These are phyloP conservation scores for Quambalaria eucalypti DNA, from an alignment of 1,284 basidiomycete genomes.

Conservation along the genomic window DNA sequence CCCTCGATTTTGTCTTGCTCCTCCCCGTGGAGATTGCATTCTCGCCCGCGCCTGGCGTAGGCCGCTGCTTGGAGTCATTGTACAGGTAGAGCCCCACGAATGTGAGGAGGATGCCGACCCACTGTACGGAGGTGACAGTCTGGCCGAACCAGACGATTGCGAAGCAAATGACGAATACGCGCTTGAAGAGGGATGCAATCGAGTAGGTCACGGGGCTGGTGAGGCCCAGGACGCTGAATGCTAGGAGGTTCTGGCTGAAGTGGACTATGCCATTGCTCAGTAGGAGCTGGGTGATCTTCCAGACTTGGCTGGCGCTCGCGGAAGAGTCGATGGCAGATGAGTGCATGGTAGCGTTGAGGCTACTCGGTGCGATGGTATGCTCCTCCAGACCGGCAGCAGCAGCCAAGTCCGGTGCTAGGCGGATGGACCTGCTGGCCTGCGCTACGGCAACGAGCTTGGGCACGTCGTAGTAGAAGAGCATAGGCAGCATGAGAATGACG, in stretches of 20 bases:
- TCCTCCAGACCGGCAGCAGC: background rate
- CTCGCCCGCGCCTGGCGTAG: background rate
- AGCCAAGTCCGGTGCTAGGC: background rate
- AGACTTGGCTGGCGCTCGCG: background rate
- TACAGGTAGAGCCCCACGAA: constrained; percentile 91
- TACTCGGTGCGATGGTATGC: background rate
- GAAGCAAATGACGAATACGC: constrained; percentile 93
- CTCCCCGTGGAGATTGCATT: too few species aligned
- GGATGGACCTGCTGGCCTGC: background rate
- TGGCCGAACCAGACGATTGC: constrained; percentile 97
- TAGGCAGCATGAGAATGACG: constrained; percentile 63
- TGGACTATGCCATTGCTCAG: constrained; percentile 89
- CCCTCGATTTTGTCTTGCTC: too few species aligned
- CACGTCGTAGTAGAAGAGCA: background rate
- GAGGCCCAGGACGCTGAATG: constrained; percentile 86
- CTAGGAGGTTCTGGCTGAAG: constrained; percentile 92
- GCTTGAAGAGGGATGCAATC: constrained; percentile 93
- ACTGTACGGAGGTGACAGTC: constrained; percentile 69
- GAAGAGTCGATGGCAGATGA: background rate
- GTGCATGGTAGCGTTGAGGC: background rate
- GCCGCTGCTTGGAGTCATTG: constrained; percentile 68
- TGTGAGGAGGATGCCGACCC: constrained; percentile 74
- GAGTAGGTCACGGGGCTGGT: constrained; percentile 98
- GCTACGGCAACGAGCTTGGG: background rate
- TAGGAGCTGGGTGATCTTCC: constrained; percentile 48